Evolutionary conservation across 192 early-diverging fungal species (phyloP), one percentile per base, ranked within the genome.

Genomic region (Coemansia brasiliensis): DNA sequence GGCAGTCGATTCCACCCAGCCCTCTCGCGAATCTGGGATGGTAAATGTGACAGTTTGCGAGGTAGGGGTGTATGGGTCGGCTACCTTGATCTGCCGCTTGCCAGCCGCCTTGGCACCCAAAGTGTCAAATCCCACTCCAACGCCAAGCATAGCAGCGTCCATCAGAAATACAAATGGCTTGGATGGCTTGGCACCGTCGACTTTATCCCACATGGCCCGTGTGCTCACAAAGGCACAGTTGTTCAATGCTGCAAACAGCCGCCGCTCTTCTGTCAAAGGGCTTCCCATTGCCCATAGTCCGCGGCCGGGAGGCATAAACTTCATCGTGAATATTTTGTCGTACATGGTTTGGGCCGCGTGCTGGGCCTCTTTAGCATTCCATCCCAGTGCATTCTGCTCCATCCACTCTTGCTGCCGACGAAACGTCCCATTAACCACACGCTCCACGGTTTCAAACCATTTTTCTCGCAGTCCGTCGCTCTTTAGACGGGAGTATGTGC

Each of bases 81-180:
- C 44, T 11, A 46, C 44, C 0, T 12, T 18, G 24, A 46, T 20
- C 10, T 46, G 10, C 13, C 24, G 44, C 3, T 18, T 24, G 24
- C 13, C 5, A 4, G 44, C 21, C 13, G 21, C 44, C 8, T 50
- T 27, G 10, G 74, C 57, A n/a, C 80, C 80, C 55, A 64, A 64
- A 35, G 75, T 79, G 52, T 82, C 80, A 38, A 82, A 82, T 4
- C 80, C 80, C 5, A 82, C 80, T n/a, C 80, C 80, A n/a, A 82
- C 72, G 2, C 77, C 80, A 11, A 82, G 61, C 80, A 82, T 82
- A 1, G 66, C 44, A 0, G 80, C 76, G 25, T 82, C 80, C 71
- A 82, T 79, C 26, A 82, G 49, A 26, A 82, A 82, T 9, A 38
- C 51, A 52, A 82, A 82, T 39, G 80, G 76, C 51, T 59, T 50